phyloP scores from a whole-genome alignment of 2,329 filamentous ascomycete species.

The Furcasterigmium sp. region DNA sequence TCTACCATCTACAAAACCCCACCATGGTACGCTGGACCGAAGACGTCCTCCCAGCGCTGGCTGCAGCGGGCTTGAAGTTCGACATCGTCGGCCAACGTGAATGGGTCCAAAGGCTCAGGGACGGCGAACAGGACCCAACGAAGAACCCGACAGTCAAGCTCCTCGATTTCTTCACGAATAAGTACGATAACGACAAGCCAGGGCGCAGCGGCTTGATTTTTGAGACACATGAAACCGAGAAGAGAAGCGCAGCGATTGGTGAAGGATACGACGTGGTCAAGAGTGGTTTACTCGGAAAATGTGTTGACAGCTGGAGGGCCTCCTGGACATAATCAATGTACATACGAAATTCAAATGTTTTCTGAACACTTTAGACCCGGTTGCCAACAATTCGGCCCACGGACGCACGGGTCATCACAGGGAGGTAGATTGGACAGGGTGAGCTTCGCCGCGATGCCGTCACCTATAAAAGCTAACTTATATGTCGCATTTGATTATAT shows the following conservation, averaged over 20 bases:
- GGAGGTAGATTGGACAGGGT: too few species aligned
- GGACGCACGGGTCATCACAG: too few species aligned
- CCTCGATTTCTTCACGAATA: constrained; percentile 43
- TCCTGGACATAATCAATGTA: too few species aligned
- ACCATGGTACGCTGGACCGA: constrained; percentile 42
- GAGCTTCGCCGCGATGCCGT: too few species aligned
- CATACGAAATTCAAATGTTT: too few species aligned
- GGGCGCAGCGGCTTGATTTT: constrained; percentile 31
- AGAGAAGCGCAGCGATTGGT: constrained; percentile 23
- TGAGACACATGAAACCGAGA: constrained; percentile 25
- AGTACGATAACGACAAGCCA: constrained; percentile 41
- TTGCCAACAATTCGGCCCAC: too few species aligned
- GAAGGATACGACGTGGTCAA: constrained; percentile 28
- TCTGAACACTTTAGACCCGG: too few species aligned
- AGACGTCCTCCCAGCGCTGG: constrained; percentile 46
- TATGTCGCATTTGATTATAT: too few species aligned
- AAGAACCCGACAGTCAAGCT: constrained; percentile 46
- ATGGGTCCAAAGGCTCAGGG: constrained; percentile 38
- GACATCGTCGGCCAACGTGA: constrained; percentile 33
- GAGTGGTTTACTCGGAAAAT: constrained; percentile 28
- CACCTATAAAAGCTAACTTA: too few species aligned
- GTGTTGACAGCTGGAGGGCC: constrained; percentile 9
- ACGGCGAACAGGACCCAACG: constrained; percentile 40
- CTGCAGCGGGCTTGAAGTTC: constrained; percentile 37
- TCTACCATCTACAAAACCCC: constrained; percentile 51